phyloP scores from a whole-genome alignment of 768 basidiomycete species.

The Galerina sulciceps region DNA sequence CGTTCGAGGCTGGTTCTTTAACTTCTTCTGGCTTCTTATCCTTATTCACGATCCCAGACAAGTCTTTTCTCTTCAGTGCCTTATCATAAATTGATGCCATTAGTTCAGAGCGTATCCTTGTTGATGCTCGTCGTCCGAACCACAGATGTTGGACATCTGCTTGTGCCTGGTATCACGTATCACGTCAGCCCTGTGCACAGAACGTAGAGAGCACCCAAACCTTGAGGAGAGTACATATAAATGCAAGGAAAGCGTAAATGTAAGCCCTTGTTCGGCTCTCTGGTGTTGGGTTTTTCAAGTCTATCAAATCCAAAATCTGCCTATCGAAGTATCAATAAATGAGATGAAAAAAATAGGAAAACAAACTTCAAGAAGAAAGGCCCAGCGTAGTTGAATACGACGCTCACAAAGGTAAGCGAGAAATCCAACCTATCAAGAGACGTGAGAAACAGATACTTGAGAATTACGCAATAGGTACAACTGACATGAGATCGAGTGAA shows the following conservation, averaged over 20 bases:
- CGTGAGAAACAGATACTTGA: neutral
- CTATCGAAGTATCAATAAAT: constrained; percentile 26
- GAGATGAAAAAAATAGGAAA: neutral
- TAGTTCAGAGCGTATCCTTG: constrained; percentile 75
- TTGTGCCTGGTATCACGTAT: constrained; percentile 44
- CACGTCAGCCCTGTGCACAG: neutral
- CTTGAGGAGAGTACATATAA: constrained; percentile 63
- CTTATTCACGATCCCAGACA: constrained; percentile 69
- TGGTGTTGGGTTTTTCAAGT: constrained; percentile 43
- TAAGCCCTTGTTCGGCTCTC: constrained; percentile 67
- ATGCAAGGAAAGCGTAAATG: constrained; percentile 78
- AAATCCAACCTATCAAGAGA: constrained; percentile 58
- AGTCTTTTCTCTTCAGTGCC: constrained; percentile 81
- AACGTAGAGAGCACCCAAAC: constrained; percentile 23
- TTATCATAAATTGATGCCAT: constrained; percentile 92
- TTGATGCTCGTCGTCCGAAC: constrained; percentile 77
- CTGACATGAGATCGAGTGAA: constrained; percentile 49
- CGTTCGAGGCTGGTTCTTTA: constrained; percentile 37
- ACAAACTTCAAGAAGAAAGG: constrained; percentile 85
- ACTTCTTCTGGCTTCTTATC: constrained; percentile 31
- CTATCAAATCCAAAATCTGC: constrained; percentile 64
- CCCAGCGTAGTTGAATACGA: constrained; percentile 76
- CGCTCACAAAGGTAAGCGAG: constrained; percentile 65
- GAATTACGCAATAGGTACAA: neutral
- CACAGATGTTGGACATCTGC: constrained; percentile 79